Conservation (phyloP, 176 grass and related monocot genomes). For the Otatea glauca region DNA sequence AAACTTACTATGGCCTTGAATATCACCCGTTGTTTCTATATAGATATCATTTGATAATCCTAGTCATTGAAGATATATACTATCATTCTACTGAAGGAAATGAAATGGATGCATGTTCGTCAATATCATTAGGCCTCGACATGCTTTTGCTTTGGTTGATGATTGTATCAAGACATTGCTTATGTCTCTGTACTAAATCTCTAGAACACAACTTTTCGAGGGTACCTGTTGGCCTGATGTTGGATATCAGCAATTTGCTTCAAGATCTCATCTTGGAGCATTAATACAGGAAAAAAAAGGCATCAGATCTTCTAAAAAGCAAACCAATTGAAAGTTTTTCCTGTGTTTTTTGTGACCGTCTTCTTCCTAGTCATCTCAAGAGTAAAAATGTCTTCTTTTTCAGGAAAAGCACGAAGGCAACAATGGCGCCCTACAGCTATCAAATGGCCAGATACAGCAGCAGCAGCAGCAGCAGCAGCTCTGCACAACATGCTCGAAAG, state of each 20-base stretch:
- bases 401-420: conserved; percentile 40
- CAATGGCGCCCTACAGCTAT: conserved; percentile 28
- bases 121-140: not conserved
- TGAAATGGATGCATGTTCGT: not conserved
- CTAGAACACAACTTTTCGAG: not conserved
- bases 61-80: too few species aligned
- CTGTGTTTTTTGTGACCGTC: not conserved
- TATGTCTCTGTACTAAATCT: not conserved
- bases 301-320: not conserved
- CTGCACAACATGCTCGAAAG: conserved; percentile 66
- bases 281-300: not conserved
- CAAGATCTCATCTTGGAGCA: not conserved
- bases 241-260: not conserved
- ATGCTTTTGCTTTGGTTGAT: not conserved
- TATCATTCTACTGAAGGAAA: too few species aligned
- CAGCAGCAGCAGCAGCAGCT: not conserved
- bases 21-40: too few species aligned
- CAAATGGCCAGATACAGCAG: conserved; percentile 10
- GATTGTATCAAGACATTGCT: not conserved
- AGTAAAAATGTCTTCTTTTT: not conserved
- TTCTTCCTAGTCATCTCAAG: not conserved
- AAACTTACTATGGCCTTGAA: not conserved
- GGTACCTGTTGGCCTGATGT: not conserved
- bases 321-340: not conserved
- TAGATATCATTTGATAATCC: too few species aligned